Base-by-base conservation (phyloP, 306 rosid genomes). In the Prunus campanulata region DNA sequence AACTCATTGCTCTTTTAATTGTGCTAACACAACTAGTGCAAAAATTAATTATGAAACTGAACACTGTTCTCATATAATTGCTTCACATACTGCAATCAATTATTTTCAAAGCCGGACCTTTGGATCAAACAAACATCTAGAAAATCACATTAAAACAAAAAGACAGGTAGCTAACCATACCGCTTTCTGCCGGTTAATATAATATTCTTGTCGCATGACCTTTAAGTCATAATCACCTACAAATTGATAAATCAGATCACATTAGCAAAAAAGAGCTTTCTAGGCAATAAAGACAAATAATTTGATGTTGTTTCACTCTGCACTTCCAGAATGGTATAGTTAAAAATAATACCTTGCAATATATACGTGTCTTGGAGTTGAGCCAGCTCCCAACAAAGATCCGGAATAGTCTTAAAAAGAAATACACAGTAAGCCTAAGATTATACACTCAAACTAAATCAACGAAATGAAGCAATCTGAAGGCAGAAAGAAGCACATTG, bases 201-300 rank as follows among this genome's bases (percentile, higher is more conserved):
- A 95, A 83, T 85, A 89, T 87, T 95, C 97, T 83, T 95, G 99
- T 74, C 99, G 93, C 97, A 92, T 89, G 87, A 95, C 97, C 87
- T 95, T 95, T 83, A 95, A 87, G 83, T 95, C 99, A 86, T 95
- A 95, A 83, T 95, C 99, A 82, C 99, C 99, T 95, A 86, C 48
- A 80, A 65, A 69, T 78, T 48, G 71, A 85, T 63, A 64, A 35
- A 71, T 32, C 76, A 63, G 79, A 74, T 29, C 57, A 66, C 64
- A 54, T 60, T n/a, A 78, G 81, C 72, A 74, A 18, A 57, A 12
- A 80, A 50, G 27, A 84, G 11, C 6, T 22, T 73, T 30, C 22
- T 63, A 47, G 73, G 29, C n/a, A 49, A 54, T 25, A 46, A 48
- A 80, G 20, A 12, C 2, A 77, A 47, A 32, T 48, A 44, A 49